Conservation (phyloP, 2,329 filamentous ascomycete species). For the Fusarium devonianum region DNA sequence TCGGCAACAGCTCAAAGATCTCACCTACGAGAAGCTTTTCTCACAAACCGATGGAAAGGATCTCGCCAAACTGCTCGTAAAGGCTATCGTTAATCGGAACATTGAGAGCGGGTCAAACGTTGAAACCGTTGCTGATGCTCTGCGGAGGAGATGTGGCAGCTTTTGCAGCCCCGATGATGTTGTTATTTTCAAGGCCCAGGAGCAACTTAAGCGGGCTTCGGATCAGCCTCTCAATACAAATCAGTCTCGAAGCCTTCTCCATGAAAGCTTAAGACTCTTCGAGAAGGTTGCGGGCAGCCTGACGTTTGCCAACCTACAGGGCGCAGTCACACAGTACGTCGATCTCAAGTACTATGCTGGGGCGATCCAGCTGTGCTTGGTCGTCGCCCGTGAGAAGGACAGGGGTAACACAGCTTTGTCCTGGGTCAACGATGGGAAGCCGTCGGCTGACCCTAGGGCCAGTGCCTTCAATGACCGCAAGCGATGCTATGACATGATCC, state of each 20-base stretch:
- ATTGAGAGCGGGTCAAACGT: slow-evolving; percentile 97
- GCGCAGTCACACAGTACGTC: slow-evolving; percentile 81
- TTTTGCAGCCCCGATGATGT: slow-evolving; percentile 98
- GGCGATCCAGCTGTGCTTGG: slow-evolving; percentile 85
- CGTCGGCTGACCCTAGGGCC: slow-evolving; percentile 72
- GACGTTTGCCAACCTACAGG: slow-evolving; percentile 79
- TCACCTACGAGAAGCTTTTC: slow-evolving; percentile 91
- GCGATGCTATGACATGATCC: slow-evolving; percentile 86
- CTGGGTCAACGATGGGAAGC: slow-evolving; percentile 87
- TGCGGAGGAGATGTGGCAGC: slow-evolving; percentile 89
- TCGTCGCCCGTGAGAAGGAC: slow-evolving; percentile 84
- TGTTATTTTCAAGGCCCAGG: slow-evolving; percentile 97
- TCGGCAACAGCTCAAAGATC: slow-evolving; percentile 72
- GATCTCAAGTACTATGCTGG: slow-evolving; percentile 89
- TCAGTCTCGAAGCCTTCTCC: slow-evolving; percentile 77
- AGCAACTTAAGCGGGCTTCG: slow-evolving; percentile 86
- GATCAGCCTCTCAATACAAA: slow-evolving; percentile 80
- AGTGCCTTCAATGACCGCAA: slow-evolving; percentile 74
- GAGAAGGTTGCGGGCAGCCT: slow-evolving; percentile 86
- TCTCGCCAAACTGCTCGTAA: slow-evolving; percentile 91
- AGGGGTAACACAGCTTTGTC: slow-evolving; percentile 83
- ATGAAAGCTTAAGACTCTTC: slow-evolving; percentile 88
- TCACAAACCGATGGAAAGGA: slow-evolving; percentile 81
- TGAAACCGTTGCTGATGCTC: slow-evolving; percentile 94
- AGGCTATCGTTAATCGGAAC: slow-evolving; percentile 97